These are phyloP conservation scores for Botryotinia globosa DNA, from an alignment of 2,329 filamentous ascomycete genomes.

Conservation along the genomic window DNA sequence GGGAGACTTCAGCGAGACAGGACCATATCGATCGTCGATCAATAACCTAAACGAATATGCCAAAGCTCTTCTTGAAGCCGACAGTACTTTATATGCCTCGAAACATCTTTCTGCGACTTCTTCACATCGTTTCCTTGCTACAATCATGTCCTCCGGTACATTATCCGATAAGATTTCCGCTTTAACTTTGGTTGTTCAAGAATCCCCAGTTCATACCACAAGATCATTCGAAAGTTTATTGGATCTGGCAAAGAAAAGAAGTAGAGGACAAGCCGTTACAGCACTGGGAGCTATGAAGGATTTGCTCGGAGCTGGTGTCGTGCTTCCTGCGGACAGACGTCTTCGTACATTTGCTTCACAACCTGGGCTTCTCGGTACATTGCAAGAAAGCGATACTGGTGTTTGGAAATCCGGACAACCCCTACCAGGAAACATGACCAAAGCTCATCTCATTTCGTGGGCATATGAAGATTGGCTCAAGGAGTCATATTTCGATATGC, in stretches of 20 bases:
- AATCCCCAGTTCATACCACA: slow-evolving; percentile 89
- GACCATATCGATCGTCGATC: slow-evolving; percentile 50
- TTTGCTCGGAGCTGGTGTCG: slow-evolving; percentile 82
- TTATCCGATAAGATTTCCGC: slow-evolving; percentile 96
- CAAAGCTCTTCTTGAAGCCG: slow-evolving; percentile 69
- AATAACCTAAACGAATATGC: slow-evolving; percentile 68
- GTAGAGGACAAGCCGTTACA: slow-evolving; percentile 85
- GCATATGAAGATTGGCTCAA: slow-evolving; percentile 95
- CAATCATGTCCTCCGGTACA: slow-evolving; percentile 95
- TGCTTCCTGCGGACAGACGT: slow-evolving; percentile 80
- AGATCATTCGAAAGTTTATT: slow-evolving; percentile 86
- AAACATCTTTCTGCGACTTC: slow-evolving; percentile 74
- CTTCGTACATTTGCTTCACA: slow-evolving; percentile 77
- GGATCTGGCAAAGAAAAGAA: slow-evolving; percentile 84
- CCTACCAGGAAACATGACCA: slow-evolving; percentile 70
- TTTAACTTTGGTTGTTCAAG: slow-evolving; percentile 88
- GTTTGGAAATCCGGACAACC: slow-evolving; percentile 67
- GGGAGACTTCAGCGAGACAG: slow-evolving; percentile 45
- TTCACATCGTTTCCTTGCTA: slow-evolving; percentile 92
- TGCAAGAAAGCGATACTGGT: slow-evolving; percentile 57
- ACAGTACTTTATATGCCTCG: slow-evolving; percentile 71
- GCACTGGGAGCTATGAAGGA: slow-evolving; percentile 93
- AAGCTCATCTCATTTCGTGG: slow-evolving; percentile 81
- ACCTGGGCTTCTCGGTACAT: slow-evolving; percentile 67
- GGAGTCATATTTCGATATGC: slow-evolving; percentile 85